Evolutionary conservation across 495 filamentous ascomycete species (phyloP), one percentile per base, ranked within the genome.

Genomic region (Podospora conica): DNA sequence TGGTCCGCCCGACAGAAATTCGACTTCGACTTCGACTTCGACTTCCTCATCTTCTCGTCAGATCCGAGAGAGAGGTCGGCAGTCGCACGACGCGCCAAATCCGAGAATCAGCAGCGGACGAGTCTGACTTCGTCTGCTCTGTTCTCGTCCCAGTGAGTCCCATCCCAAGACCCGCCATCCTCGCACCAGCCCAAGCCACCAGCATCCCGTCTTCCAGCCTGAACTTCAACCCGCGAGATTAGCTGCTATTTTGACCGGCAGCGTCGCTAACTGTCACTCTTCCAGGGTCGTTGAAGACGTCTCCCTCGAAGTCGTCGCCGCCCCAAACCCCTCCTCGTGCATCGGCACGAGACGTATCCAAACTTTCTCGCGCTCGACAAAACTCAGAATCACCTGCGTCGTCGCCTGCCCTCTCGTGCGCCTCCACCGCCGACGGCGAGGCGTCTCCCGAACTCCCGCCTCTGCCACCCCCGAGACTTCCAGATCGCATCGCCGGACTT

Each of bases 81-180:
- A 63, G 65, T 61, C 55, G 67, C 40, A 71, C 59, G 67, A 71
- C 72, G 61, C 65, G 72, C 67, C 61, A 69, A 70, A 69, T 68
- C 68, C 74, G 78, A 82, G 80, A 72, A 72, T 75, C 77, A 80
- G 82, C 76, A 75, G 81, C 82, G 82, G 83, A 78, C 82, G 82
- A 83, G 72, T 69, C 69, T 66, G 68, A 67, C 70, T 70, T 82
- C 82, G 82, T 84, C 83, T 84, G 83, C 79, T 71, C 79, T 83
- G 82, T 76, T 83, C 81, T 83, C 78, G 71, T 75, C 68, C 73
- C 74, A 77, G 83, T 83, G 77, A 73, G 79, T 48, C 40, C 15
- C 33, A 18, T 28, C 27, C 27, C 27, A 5, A 28, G 0, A 33
- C 15, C 31, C 70, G 66, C 59, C 61, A 67, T 65, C 54, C 63